Base-by-base conservation (phyloP, 2,329 filamentous ascomycete species). In the Aspergillus pseudonomiae region DNA sequence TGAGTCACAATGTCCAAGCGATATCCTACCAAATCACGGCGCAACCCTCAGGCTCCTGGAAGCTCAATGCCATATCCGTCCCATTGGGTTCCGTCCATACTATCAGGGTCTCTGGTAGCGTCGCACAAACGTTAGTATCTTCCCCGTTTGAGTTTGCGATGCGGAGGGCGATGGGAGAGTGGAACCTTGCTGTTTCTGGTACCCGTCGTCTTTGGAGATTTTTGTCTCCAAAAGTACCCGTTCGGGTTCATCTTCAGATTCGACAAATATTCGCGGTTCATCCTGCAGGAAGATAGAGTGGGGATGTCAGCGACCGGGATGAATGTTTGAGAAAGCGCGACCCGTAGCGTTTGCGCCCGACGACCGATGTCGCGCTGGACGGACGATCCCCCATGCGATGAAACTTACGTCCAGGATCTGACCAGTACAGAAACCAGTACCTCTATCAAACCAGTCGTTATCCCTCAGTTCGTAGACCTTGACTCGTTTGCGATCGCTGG, bases 401-500 rank as follows among this genome's bases (percentile, higher is more conserved):
- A 46, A 60, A 72, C 91, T 78, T 87, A 95, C 91, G 78, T 89
- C 86, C 67, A 89, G 81, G 68, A 91, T 87, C 68, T 89, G 86
- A 55, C 94, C 93, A 64, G 88, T 92, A 79, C 95, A 98, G 79
- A 97, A 97, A 67, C 95, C 95, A 55, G 95, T 99, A 68, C 95
- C 95, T 74, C 94, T 87, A 81, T 99, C 95, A 78, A 94, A 97
- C 95, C 95, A 99, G 88, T 98, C 95, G 85, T 96, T 97, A 82
- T 97, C 93, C 79, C 92, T 93, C 74, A 99, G 87, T 84, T 98
- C 95, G 80, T 99, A 99, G 77, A 99, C 95, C 85, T 99, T 99
- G 80, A 98, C 95, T 85, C 95, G 77, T 74, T 82, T 83, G 73
- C 80, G 81, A 77, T 82, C 81, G 74, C 81, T 80, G 72, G 80